Base-by-base conservation (phyloP, 192 early-diverging fungal species). In the Diversispora eburnea region DNA sequence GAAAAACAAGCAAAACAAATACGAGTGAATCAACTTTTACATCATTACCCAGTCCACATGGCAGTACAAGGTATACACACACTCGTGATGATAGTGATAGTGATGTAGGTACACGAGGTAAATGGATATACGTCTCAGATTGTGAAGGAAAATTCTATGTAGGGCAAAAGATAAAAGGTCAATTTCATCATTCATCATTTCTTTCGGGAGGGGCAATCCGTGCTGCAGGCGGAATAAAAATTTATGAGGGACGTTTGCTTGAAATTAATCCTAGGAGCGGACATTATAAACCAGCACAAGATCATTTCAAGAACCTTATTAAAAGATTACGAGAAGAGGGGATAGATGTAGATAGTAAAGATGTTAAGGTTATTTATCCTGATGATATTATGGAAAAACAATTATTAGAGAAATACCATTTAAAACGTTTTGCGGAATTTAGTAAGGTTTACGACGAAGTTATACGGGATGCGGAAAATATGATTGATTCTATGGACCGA, bases 111-210 rank as follows among this genome's bases (percentile, higher is more conserved):
- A 51, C 1, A 64, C 8, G 0, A 13, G 72, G 48, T 5, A 82
- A 82, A 67, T 82, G 71, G 69, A 82, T 82, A 17, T 82, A 82
- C 57, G 81, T 82, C 17, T 76, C 78, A 0, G 81, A 80, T 60
- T 73, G 76, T 42, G 12, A 57, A 1, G 77, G 76, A 1, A 75
- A 73, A 3, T 72, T 82, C 4, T 82, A 80, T 67, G 70, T 82
- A 17, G 75, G 75, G 0, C 72, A 77, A 54, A 82, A 82, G 63
- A 67, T 70, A 25, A 82, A 80, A 45, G 81, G 81, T 13, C 57
- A 82, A 6, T 82, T 82, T 56, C 81, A 82, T 60, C 81, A 82
- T 45, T 82, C 81, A 4, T 79, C 78, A 9, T 82, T 82, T 68
- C 61, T 82, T 20, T 76, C 76, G 0, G 81, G 81, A 0, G 81